phyloP scores from a whole-genome alignment of 352 stramenopile genomes.

The Thalassiosira livingstoniorum region DNA sequence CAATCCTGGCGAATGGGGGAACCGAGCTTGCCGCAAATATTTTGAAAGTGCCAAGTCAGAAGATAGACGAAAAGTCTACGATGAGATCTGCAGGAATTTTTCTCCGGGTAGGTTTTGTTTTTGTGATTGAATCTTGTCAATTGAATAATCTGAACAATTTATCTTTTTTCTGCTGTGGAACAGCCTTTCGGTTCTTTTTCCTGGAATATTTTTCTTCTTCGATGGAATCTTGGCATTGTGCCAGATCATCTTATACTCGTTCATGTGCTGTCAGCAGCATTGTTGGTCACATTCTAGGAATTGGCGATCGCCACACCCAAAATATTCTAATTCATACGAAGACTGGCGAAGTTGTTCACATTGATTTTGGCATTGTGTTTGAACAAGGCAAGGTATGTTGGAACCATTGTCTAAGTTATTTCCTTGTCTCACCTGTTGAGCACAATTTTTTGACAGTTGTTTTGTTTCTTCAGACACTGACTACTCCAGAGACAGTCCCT shows the following conservation, averaged over 20 bases:
- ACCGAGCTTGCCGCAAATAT: conserved; percentile 82
- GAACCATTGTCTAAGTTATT: background rate
- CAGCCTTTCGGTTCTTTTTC: conserved; percentile 96
- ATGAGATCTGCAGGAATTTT: conserved; percentile 93
- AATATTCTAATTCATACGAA: conserved; percentile 99
- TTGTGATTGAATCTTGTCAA: conserved; percentile 23
- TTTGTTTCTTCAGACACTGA: conserved; percentile 1
- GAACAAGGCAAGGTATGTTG: conserved; percentile 92
- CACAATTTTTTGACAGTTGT: background rate
- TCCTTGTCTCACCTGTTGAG: background rate
- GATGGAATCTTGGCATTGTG: conserved; percentile 91
- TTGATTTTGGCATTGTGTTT: conserved; percentile 99
- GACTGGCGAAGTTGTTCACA: conserved; percentile 98
- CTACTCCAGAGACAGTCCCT: conserved; percentile 96
- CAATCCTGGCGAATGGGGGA: conserved; percentile 92
- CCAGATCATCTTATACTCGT: conserved; percentile 93
- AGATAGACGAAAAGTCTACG: conserved; percentile 84
- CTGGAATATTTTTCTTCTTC: conserved; percentile 95
- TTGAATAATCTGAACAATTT: background rate
- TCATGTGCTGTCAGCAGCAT: conserved; percentile 97
- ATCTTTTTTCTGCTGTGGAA: conserved; percentile 34
- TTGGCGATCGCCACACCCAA: conserved; percentile 98
- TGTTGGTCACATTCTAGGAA: conserved; percentile 88
- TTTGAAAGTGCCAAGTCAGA: conserved; percentile 51
- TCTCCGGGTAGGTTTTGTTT: conserved; percentile 95